A percentile compares a stretch with the other conserved stretches of the same genome.
phyloP scores from a whole-genome alignment of 2,329 filamentous ascomycete genomes.

The Stachybotrys chartarum region DNA sequence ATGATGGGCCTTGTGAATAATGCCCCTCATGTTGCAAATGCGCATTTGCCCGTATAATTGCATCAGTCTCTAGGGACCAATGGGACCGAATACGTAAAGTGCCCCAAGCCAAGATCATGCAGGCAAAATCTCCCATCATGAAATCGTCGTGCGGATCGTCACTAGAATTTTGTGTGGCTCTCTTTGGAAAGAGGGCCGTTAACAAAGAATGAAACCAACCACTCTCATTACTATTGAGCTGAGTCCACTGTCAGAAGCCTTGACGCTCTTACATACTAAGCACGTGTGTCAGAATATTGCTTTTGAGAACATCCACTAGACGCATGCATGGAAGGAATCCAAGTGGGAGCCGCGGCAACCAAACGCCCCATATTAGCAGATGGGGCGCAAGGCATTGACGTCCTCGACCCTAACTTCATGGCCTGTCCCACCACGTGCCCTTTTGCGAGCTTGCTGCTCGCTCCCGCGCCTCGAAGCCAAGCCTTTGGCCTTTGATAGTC shows the following conservation, averaged over 20 bases:
- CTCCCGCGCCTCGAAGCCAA: background rate
- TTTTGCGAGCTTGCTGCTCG: background rate
- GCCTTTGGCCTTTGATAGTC: background rate
- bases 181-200: too few species aligned
- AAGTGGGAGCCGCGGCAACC: background rate
- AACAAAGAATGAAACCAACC: too few species aligned
- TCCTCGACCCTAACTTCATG: background rate
- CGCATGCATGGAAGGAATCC: background rate
- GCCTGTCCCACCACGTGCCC: background rate
- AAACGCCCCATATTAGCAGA: background rate
- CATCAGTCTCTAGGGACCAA: too few species aligned
- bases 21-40: background rate
- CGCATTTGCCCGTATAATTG: background rate
- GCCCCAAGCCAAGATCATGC: too few species aligned
- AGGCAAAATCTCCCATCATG: too few species aligned
- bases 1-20: background rate
- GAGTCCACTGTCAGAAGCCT: too few species aligned
- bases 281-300: background rate
- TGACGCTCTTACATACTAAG: too few species aligned
- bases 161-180: too few species aligned
- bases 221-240: too few species aligned
- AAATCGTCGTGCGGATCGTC: too few species aligned
- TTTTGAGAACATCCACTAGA: background rate
- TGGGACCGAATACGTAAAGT: too few species aligned
- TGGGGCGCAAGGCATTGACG: background rate